Evolutionary conservation across 2,329 filamentous ascomycete species (phyloP).

Genomic region (Allantophomopsis lycopodina): DNA sequence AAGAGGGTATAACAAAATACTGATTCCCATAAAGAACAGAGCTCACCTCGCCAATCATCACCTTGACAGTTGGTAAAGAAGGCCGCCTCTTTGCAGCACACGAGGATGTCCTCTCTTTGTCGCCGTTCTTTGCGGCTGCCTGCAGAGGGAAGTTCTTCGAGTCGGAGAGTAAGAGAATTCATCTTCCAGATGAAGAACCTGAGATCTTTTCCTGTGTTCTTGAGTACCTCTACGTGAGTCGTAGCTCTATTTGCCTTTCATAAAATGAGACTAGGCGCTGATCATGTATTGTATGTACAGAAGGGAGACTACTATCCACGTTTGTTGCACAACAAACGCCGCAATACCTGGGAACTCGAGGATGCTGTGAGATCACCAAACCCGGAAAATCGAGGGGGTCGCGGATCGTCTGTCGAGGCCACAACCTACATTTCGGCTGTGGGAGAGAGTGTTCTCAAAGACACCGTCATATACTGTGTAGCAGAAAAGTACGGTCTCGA

Average conservation of each 20-base stretch:
- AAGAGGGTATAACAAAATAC: slow-evolving; percentile 2
- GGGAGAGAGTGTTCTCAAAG: slow-evolving; percentile 62
- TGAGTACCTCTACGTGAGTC: slow-evolving; percentile 69
- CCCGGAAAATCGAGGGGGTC: slow-evolving; percentile 28
- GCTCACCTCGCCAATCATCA: slow-evolving; percentile 61
- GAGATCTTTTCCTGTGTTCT: slow-evolving; percentile 88
- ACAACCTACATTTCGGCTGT: slow-evolving; percentile 55
- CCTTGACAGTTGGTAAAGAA: slow-evolving; percentile 70
- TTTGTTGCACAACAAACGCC: slow-evolving; percentile 68
- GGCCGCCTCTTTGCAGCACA: slow-evolving; percentile 88
- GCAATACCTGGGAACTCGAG: slow-evolving; percentile 74
- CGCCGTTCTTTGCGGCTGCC: slow-evolving; percentile 67
- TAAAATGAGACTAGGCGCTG: neutral
- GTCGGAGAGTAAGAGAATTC: slow-evolving; percentile 64
- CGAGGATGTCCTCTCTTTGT: slow-evolving; percentile 79
- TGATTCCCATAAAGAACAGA: slow-evolving; percentile 8
- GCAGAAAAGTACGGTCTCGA: slow-evolving; percentile 74
- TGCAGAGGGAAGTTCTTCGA: slow-evolving; percentile 63
- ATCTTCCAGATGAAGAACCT: slow-evolving; percentile 64
- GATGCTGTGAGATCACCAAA: slow-evolving; percentile 39
- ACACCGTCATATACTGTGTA: slow-evolving; percentile 83
- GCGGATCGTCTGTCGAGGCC: slow-evolving; percentile 42
- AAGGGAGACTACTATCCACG: slow-evolving; percentile 46
- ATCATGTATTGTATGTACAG: slow-evolving; percentile 3
- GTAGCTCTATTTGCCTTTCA: neutral